Conservation (phyloP, 805 yeast species). For the Candida fluviatilis region DNA sequence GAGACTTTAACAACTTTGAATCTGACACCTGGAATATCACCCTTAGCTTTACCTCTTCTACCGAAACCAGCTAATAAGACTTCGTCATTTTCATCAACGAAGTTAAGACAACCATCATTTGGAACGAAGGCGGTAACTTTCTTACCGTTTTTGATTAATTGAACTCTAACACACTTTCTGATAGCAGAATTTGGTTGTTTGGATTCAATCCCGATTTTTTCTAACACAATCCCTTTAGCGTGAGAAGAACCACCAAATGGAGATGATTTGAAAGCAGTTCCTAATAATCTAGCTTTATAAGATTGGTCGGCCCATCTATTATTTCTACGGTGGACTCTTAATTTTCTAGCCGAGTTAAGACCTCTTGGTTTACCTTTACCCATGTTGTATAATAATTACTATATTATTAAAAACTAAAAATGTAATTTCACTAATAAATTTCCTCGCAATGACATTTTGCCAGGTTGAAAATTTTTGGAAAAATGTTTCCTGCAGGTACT, state of each 20-base stretch:
- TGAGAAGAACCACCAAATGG: conserved; percentile 99
- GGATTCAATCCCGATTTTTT: conserved; percentile 99
- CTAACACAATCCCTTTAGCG: conserved; percentile 99
- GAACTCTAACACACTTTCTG: conserved; percentile 99
- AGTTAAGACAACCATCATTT: conserved; percentile 99
- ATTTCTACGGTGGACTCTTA: conserved; percentile 99
- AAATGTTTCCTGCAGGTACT: neutral
- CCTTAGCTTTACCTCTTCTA: conserved; percentile 99
- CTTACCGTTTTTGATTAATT: conserved; percentile 99
- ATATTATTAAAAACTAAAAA: neutral
- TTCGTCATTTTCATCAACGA: conserved; percentile 99
- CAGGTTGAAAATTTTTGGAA: neutral
- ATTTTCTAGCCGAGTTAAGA: conserved; percentile 99
- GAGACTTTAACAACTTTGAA: conserved; percentile 99
- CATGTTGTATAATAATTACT: conserved; percentile 51
- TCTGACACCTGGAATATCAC: conserved; percentile 99
- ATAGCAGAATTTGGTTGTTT: conserved; percentile 99
- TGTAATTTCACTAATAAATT: neutral
- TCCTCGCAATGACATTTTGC: neutral
- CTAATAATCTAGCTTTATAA: conserved; percentile 98
- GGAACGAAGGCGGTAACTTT: conserved; percentile 99
- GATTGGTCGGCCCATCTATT: conserved; percentile 99
- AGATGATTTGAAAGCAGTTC: conserved; percentile 99
- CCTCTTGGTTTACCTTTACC: conserved; percentile 99
- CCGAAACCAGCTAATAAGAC: conserved; percentile 99